phyloP scores from a whole-genome alignment of 2,329 filamentous ascomycete species.

The Sporothrix pseudoabietina region DNA sequence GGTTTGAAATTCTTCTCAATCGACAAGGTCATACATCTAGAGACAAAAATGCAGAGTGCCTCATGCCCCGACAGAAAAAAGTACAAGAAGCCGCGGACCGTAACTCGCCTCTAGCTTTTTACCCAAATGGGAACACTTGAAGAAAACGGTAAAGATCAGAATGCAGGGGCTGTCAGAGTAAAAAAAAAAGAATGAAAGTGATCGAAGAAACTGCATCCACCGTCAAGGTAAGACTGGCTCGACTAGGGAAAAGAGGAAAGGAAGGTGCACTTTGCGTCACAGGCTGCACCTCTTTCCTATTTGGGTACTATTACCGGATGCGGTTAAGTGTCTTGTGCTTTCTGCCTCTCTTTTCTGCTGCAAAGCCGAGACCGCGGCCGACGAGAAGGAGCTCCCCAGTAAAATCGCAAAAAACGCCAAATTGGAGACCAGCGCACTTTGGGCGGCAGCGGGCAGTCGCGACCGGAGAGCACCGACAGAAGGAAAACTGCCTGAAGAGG shows the following conservation, averaged over 20 bases:
- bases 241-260: neutral
- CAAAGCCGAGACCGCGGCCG: slow-evolving; percentile 27
- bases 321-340: slow-evolving; percentile 15
- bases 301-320: slow-evolving; percentile 34
- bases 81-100: neutral
- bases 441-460: slow-evolving; percentile 10
- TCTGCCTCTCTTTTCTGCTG: neutral
- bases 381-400: slow-evolving; percentile 1
- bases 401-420: slow-evolving; percentile 16
- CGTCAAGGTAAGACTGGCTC: slow-evolving; percentile 3
- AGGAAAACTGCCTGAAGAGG: neutral
- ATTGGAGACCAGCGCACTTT: neutral
- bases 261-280: neutral
- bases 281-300: slow-evolving; percentile 31
- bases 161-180: neutral
- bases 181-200: neutral
- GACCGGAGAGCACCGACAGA: slow-evolving; percentile 17
- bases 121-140: slow-evolving; percentile 30
- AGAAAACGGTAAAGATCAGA: slow-evolving; percentile 27
- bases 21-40: neutral
- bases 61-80: neutral
- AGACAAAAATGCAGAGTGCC: too few relatives aligned
- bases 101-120: slow-evolving; percentile 17
- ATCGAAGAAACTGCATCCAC: slow-evolving; percentile 3
- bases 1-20: neutral